These are phyloP conservation scores for Populus hybrid DNA, from an alignment of 441 rosid genomes.

Conservation along the genomic window DNA sequence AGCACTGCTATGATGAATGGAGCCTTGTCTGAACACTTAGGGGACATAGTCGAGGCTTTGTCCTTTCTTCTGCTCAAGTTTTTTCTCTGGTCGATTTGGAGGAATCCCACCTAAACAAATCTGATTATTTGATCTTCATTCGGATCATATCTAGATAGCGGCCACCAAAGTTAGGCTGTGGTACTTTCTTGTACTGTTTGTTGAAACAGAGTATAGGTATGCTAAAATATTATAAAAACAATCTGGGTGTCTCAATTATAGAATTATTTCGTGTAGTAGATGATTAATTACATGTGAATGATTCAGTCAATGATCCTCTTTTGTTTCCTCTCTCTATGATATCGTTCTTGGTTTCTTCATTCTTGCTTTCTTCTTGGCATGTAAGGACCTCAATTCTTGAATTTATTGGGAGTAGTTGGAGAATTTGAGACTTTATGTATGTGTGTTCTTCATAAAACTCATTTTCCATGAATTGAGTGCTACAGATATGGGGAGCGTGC, in stretches of 20 bases:
- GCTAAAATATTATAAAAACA: background rate
- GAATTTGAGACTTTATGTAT: background rate
- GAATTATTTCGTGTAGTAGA: background rate
- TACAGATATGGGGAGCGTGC: slow-evolving; percentile 1
- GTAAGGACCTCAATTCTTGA: background rate
- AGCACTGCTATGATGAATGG: slow-evolving; percentile 16
- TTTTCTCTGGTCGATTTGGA: slow-evolving; percentile 17
- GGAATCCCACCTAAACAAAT: slow-evolving; percentile 24
- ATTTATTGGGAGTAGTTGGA: background rate
- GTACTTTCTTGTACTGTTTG: slow-evolving; percentile 30
- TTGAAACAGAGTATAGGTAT: slow-evolving; percentile 6
- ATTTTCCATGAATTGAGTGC: background rate
- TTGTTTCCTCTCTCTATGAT: background rate
- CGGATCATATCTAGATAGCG: slow-evolving; percentile 7
- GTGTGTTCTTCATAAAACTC: background rate
- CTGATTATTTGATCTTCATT: slow-evolving; percentile 14
- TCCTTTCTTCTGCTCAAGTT: slow-evolving; percentile 12
- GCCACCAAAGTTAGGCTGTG: slow-evolving; percentile 19
- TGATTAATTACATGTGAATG: background rate
- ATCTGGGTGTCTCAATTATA: background rate
- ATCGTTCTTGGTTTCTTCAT: background rate
- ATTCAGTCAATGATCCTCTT: slow-evolving; percentile 3
- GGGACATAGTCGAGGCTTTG: slow-evolving; percentile 25
- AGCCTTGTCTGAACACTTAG: slow-evolving; percentile 25
- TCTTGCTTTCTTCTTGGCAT: background rate